Conservation (phyloP, 164 flowering plant species). For the Umbilicus rupestris region DNA sequence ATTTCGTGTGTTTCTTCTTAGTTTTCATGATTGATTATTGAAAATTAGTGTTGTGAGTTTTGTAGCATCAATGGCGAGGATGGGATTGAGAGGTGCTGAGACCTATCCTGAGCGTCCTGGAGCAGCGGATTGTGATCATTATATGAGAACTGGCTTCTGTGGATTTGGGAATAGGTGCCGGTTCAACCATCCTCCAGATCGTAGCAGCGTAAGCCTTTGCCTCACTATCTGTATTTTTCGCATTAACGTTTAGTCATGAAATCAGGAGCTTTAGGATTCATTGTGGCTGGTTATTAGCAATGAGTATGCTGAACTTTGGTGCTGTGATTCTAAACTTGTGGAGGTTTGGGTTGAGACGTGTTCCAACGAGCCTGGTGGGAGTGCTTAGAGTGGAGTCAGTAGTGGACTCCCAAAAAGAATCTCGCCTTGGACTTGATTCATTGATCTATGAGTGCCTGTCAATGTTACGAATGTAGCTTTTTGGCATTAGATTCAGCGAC, state of each 20-base stretch:
- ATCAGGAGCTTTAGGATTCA: not conserved
- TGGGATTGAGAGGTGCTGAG: constrained; percentile 36
- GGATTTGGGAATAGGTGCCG: constrained; percentile 81
- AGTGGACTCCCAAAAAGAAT: too few species aligned
- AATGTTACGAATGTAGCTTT: not conserved
- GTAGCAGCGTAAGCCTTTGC: constrained; percentile 27
- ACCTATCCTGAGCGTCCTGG: constrained; percentile 77
- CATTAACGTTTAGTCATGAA: not conserved
- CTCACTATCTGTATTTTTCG: not conserved
- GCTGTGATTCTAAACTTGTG: too few species aligned
- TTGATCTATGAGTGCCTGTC: too few species aligned
- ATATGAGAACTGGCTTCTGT: constrained; percentile 76
- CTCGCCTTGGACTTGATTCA: too few species aligned
- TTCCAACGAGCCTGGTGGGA: too few species aligned
- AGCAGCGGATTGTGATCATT: constrained; percentile 58
- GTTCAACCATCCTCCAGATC: constrained; percentile 81
- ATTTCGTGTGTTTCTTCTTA: too few species aligned
- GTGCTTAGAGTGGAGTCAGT: too few species aligned
- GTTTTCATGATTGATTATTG: too few species aligned
- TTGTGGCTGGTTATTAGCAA: too few species aligned
- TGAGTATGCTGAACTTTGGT: too few species aligned
- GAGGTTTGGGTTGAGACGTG: too few species aligned
- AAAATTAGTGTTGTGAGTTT: constrained; percentile 7
- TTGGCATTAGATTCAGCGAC: not conserved
- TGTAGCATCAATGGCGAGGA: constrained; percentile 58